Evolutionary conservation across 1,284 basidiomycete species (phyloP), one percentile per base, ranked within the genome.

Genomic region (Ganoderma resinaceum): DNA sequence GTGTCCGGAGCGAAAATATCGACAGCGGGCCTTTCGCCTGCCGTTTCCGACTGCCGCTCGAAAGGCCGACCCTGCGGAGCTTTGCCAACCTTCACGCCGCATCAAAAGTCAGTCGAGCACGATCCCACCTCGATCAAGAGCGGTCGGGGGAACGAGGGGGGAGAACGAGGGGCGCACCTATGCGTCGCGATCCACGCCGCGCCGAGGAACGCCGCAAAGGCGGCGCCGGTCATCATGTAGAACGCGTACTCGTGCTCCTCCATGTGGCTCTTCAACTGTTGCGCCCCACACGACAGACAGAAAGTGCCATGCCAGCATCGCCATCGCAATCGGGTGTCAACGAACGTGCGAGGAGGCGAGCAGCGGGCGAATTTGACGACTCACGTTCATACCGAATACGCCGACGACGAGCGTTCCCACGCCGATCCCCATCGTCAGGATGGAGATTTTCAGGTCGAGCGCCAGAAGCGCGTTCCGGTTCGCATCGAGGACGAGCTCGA

Each of bases 401-500:
- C 97, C 96, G 52, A 96, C 95, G 23, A 97, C 83, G 29, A 98
- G 84, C n/a, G 97, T 95, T 0, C 96, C 96, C n/a, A 90, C 88
- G 14, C 95, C 95, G 67, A 99, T 87, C 0, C 97, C 97, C 80
- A 98, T 90, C 0, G 97, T 98, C 33, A 90, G 89, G 71, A 99
- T 99, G n/a, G 95, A 96, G 35, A 97, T 88, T 84, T 96, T 92
- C 61, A 99, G 86, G 79, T 99, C 97, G 31, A 99, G 86, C 31
- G 96, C 95, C 18, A 99, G 85, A 16, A 99, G 85, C 3, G 94
- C 90, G 78, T 99, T 99, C 60, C 97, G 92, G 82, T 98, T 98
- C 67, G 96, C 95, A 80, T 99, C 97, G 59, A 99, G 87, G 77
- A 99, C 97, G 67, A 99, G 87, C 80, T 99, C 97, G 7, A 98